Evolutionary conservation across 768 basidiomycete species (phyloP).

Genomic region (Hortiboletus campestris): DNA sequence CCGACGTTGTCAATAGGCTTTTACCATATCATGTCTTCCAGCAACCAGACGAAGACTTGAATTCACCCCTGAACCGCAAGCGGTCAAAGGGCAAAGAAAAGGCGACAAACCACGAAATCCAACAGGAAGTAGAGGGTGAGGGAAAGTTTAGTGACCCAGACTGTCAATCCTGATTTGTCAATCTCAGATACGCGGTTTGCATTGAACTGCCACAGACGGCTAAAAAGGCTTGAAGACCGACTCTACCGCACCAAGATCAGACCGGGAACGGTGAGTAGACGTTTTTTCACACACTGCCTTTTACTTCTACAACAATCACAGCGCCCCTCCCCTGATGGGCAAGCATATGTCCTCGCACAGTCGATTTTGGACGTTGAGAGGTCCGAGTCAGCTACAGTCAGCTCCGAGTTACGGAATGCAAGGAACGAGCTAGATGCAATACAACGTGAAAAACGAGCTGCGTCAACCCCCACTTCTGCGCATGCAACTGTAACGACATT

Average conservation of each 20-base stretch:
- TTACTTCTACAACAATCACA: slow-evolving; percentile 28
- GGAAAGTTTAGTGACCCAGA: not conserved
- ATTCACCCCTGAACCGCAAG: slow-evolving; percentile 20
- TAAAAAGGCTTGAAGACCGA: slow-evolving; percentile 52
- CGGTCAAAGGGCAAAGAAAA: slow-evolving; percentile 63
- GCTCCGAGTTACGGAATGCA: slow-evolving; percentile 58
- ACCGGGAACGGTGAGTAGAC: slow-evolving; percentile 52
- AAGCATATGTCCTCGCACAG: slow-evolving; percentile 63
- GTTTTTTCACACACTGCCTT: not conserved
- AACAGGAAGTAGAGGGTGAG: slow-evolving; percentile 54
- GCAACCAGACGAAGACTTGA: slow-evolving; percentile 67
- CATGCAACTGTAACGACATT: slow-evolving; percentile 34
- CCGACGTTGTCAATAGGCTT: slow-evolving; percentile 67
- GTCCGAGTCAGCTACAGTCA: slow-evolving; percentile 54
- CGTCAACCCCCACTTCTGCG: slow-evolving; percentile 27
- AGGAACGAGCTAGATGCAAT: slow-evolving; percentile 64
- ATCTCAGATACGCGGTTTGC: slow-evolving; percentile 67
- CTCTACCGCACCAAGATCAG: slow-evolving; percentile 54
- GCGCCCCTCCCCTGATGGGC: slow-evolving; percentile 61
- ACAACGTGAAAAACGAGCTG: slow-evolving; percentile 67
- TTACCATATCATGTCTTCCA: slow-evolving; percentile 81
- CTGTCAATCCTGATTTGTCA: slow-evolving; percentile 1
- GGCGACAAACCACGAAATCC: slow-evolving; percentile 44
- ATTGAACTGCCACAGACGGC: slow-evolving; percentile 60
- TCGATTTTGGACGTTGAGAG: slow-evolving; percentile 66